Base-by-base conservation (phyloP, 2,329 filamentous ascomycete species). In the Phyllosticta citrichinensis region DNA sequence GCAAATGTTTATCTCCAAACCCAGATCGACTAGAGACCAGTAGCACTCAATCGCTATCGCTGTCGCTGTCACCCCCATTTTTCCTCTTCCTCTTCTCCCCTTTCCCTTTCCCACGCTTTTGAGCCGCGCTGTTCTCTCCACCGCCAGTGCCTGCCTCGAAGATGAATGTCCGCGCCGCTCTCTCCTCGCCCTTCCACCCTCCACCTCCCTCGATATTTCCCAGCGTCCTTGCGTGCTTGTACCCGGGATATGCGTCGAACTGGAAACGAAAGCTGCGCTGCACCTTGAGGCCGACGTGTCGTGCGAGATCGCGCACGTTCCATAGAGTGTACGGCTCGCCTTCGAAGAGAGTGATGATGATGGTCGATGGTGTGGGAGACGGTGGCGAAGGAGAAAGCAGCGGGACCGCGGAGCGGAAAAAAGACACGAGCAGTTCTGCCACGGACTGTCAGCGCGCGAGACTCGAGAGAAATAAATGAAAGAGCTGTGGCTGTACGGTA, bases 321-420 rank as follows among this genome's bases (percentile, higher is more conserved):
- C 94, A 99, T 0, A 97, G 81, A 2, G 91, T 93, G 73, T 99
- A 99, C 0, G 94, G 94, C 73, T 95, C 88, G 62, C 88, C 89
- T 73, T 97, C 93, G 72, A 99, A 99, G 10, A 97, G 77, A 0
- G 91, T 95, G 22, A 97, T 85, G 58, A 96, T 75, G 59, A 97
- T 85, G 5, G 69, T 74, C 4, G 40, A 47, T 40, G 85, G 86
- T 5, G 80, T 78, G 0, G 76, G 66, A 0, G 75, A 77, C 3
- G 54, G 24, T 19, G 54, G 47, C 1, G 20, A 17, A 3, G 54
- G 47, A 0, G 81, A 75, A 1, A 89, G 79, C 1, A 80, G 78
- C 1, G 74, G 73, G 22, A 80, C 73, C 68, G 60, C 56, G 56
- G 64, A 68, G 62, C 76, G 76, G 66, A 80, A 80, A 63, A 80